Evolutionary conservation across 768 basidiomycete species (phyloP), one percentile per base, ranked within the genome.

Genomic region (Termitomyces sp.): DNA sequence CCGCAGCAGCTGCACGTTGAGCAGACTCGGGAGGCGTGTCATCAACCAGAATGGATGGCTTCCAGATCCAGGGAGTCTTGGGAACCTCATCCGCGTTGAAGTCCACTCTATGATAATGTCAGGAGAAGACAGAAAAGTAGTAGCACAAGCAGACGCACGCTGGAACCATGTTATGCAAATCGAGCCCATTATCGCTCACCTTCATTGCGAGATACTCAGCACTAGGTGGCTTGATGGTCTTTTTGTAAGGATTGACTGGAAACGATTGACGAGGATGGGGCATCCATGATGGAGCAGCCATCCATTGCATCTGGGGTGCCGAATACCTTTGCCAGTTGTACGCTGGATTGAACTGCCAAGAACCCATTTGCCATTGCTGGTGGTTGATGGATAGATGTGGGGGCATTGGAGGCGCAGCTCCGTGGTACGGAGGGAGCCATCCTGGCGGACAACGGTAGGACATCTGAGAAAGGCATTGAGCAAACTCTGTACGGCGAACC

Each of bases 11-110:
- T 28, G 42, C 46, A 53, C 53, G 50, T 42, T 51, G 50, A 11
- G 41, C 40, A 23, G 60, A 50, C 3, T 55, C 40, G 23, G 67
- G 47, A 37, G 59, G 60, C 19, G 66, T 68, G 28, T 74, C 70
- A 35, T 73, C 65, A 9, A 65, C 57, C 21, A 84, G 70, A 55
- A 71, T 70, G 37, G 75, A 65, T 26, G 85, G 81, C 68, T 78
- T 83, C 88, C 88, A 90, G 55, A 88, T 77, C 87, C 87, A 90
- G 8, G 88, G 88, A 0, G 88, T 89, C 14, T 78, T 60, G 8
- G 45, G 49, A 15, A 30, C 7, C 30, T 55, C 63, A 41, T 66
- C 60, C 15, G 59, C 70, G 37, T 71, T 68, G 48, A 67, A 60
- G 60, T 78, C 63, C 64, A 74, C 61, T 35, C 78, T 75, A 60